Conservation (phyloP, 352 stramenopile species). For the Globisporangium cystogenes region DNA sequence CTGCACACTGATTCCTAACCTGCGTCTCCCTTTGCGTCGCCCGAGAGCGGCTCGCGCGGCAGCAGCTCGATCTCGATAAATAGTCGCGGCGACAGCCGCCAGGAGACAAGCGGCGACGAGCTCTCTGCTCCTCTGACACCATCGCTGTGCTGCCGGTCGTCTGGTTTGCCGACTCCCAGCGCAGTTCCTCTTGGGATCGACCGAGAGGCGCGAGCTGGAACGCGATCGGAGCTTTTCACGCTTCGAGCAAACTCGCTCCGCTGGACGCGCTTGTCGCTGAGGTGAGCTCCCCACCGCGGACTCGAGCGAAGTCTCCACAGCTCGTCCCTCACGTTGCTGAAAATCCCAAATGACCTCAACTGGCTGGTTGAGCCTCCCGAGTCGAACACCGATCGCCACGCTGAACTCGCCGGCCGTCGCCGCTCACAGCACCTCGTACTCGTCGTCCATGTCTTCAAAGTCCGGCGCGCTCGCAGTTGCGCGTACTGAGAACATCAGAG, state of each 20-base stretch:
- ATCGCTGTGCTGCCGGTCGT: background rate
- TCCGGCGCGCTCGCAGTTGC: conserved; percentile 13
- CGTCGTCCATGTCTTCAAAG: conserved; percentile 17
- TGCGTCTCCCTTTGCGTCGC: too few relatives aligned
- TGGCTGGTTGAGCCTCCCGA: background rate
- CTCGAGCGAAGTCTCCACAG: background rate
- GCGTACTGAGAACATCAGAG: conserved; percentile 10
- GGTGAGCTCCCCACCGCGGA: too few relatives aligned
- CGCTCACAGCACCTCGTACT: conserved; percentile 5
- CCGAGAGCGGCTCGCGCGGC: too few relatives aligned
- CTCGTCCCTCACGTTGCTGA: too few relatives aligned
- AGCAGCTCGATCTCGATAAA: conserved; percentile 1
- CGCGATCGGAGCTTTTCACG: too few relatives aligned
- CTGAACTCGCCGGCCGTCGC: too few relatives aligned
- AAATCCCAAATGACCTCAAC: background rate
- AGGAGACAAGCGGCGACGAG: too few relatives aligned
- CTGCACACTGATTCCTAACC: background rate
- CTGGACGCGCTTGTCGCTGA: background rate
- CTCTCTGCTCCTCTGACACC: too few relatives aligned
- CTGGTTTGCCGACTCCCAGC: too few relatives aligned
- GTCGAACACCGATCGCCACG: background rate
- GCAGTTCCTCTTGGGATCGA: too few relatives aligned
- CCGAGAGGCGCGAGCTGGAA: background rate
- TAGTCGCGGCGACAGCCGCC: background rate
- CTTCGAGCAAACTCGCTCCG: background rate